Base-by-base conservation (phyloP, 352 stramenopile genomes). In the Lagenidium giganteum region DNA sequence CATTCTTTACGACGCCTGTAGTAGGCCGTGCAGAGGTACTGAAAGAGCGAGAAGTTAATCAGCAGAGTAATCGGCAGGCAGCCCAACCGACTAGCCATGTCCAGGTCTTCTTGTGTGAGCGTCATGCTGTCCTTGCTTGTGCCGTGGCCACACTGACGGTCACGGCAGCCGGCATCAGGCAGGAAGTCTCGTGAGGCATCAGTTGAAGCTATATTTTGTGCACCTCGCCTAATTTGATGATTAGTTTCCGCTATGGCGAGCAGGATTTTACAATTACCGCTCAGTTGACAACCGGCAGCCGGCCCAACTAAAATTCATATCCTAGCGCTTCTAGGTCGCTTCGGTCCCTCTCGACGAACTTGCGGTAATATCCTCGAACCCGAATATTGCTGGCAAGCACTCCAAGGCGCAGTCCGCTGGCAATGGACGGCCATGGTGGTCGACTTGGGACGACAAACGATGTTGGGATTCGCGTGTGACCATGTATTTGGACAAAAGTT, bases 391-490 rank as follows among this genome's bases (percentile, higher is more conserved):
- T 66, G 36, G 87, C 36, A 3, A 73, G 67, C 35, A 87, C 55
- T 0, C 80, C 77, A 2, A 92, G 45, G 42, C 89, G 88, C n/a
- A 92, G 53, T 0, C 80, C 76, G 67, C 72, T 87, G 5, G 76
- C 62, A 13, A 64, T 58, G 23, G 70, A 44, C 8, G 76, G 77
- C 32, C 66, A 92, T 25, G 71, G 65, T n/a, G 69, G 45, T 30
- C 82, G 59, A 13, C 38, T 65, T 11, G 80, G 80, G 16, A 92
- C 75, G 28, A 81, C 32, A 45, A 82, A 92, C 13, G 23, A 4
- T 30, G 56, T 2, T 54, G 43, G 17, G 13, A n/a, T 12, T 17
- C 28, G 16, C 28, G 40, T 3, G n/a, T 45, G 20, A 5, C 40
- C 50, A 17, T 47, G 7, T 3, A 43, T 17, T 5, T 44, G 12